Evolutionary conservation across 257 asterid species (phyloP).

Genomic region (Oldenlandia corymbosa): DNA sequence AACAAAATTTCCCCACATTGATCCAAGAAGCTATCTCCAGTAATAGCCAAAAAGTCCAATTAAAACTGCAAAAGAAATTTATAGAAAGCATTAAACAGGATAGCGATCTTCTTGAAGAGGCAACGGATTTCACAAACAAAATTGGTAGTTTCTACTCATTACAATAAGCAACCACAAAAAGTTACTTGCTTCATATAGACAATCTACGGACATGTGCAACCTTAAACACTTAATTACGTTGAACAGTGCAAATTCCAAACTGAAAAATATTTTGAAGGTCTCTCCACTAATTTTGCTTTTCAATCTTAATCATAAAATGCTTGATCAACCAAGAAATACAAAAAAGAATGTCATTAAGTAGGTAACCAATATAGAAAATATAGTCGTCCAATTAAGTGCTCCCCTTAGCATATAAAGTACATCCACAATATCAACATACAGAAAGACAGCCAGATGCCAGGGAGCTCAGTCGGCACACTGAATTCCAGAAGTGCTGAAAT

Average conservation of each 20-base stretch:
- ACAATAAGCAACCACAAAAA: not conserved
- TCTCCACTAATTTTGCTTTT: not conserved
- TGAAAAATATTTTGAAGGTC: not conserved
- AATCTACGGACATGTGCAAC: not conserved
- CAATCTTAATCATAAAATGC: not conserved
- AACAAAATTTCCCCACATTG: conserved; percentile 34
- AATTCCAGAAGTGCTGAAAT: not conserved
- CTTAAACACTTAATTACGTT: not conserved
- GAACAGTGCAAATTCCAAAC: not conserved
- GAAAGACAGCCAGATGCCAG: conserved; percentile 6
- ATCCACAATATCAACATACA: not conserved
- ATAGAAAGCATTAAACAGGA: conserved; percentile 20
- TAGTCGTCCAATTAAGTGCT: not conserved
- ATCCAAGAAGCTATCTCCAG: conserved; percentile 26
- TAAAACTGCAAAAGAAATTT: conserved; percentile 33
- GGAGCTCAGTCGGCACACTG: not conserved
- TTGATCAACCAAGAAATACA: not conserved
- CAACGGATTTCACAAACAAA: not conserved
- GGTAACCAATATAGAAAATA: not conserved
- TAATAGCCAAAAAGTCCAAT: conserved; percentile 12
- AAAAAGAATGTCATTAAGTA: not conserved
- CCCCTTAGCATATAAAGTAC: not conserved
- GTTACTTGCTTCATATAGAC: not conserved
- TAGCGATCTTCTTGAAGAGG: conserved; percentile 9
- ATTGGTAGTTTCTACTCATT: not conserved